Evolutionary conservation across 306 rosid species (phyloP).

Genomic region (Cercis canadensis): DNA sequence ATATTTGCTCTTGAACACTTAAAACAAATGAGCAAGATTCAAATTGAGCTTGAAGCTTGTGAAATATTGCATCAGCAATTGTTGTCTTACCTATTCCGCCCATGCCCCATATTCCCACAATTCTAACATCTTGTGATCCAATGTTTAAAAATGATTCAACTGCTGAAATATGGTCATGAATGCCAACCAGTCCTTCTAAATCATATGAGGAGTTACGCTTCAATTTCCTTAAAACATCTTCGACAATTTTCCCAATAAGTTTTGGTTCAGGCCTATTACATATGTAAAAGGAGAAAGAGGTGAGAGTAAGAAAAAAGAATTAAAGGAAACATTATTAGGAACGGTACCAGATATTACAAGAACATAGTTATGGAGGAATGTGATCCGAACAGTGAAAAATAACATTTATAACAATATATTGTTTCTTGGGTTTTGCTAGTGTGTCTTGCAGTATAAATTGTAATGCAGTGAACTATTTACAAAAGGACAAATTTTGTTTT

Average conservation of each 20-base stretch:
- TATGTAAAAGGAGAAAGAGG: not conserved
- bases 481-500: no score
- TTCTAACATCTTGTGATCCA: not conserved
- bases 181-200: slow-evolving; percentile 8
- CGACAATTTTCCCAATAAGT: not conserved
- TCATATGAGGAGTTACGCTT: not conserved
- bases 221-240: not conserved
- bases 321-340: not conserved
- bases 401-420: no score
- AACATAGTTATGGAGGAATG: no score
- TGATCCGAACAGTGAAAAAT: no score
- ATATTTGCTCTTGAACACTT: not conserved
- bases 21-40: slow-evolving; percentile 4
- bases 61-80: not conserved
- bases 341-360: slow-evolving; percentile 7
- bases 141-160: not conserved
- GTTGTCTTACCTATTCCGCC: slow-evolving; percentile 8
- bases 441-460: no score
- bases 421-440: no score
- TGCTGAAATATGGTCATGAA: not conserved
- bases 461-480: no score
- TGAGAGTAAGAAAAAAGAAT: no score
- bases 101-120: slow-evolving; percentile 28
- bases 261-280: not conserved
- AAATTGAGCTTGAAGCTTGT: not conserved